A percentile compares a stretch with the other conserved stretches of the same genome.
Conservation (phyloP, 805 yeast species). For the Hanseniaspora vineae region DNA sequence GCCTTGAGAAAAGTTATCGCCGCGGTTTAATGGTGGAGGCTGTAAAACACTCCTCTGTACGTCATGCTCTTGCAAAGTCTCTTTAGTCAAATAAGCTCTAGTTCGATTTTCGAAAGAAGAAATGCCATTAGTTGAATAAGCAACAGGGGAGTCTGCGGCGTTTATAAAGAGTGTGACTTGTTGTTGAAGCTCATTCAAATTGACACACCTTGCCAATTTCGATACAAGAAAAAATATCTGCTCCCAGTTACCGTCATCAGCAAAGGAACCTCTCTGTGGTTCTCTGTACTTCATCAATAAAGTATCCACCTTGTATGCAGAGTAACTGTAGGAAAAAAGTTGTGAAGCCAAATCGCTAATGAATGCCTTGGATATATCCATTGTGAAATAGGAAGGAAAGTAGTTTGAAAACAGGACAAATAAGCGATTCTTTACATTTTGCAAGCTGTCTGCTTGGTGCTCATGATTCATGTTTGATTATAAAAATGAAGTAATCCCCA, state of each 20-base stretch:
- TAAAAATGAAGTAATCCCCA: too few species aligned
- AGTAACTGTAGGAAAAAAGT: background rate
- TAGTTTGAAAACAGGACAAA: background rate
- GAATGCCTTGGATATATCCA: background rate
- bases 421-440: background rate
- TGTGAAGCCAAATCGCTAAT: background rate
- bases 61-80: background rate
- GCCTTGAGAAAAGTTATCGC: background rate
- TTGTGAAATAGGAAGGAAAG: background rate
- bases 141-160: too few species aligned
- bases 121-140: too few species aligned
- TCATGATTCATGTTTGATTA: background rate
- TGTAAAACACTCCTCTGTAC: background rate
- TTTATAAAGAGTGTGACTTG: background rate
- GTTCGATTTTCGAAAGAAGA: too few species aligned
- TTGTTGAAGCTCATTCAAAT: background rate
- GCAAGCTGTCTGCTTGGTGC: background rate
- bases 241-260: background rate
- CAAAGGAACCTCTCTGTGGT: background rate
- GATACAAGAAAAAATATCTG: background rate
- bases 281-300: background rate
- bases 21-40: background rate
- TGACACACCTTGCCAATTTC: background rate
- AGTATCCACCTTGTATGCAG: background rate
- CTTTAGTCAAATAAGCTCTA: background rate